Evolutionary conservation across 1,284 basidiomycete species (phyloP), one percentile per base, ranked within the genome.

Genomic region (Ganoderma lingzhi): DNA sequence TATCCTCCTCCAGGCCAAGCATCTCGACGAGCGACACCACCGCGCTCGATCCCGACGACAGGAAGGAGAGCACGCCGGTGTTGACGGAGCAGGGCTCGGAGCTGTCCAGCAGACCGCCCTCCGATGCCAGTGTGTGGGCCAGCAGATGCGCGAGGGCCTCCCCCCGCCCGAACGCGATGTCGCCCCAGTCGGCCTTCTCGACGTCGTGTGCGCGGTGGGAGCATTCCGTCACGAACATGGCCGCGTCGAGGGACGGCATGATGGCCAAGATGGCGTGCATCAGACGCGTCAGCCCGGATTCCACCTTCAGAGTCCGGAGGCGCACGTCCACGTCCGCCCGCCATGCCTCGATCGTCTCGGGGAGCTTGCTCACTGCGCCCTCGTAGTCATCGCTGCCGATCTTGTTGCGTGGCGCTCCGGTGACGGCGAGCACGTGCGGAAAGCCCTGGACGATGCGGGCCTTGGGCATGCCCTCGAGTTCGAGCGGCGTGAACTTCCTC

Each of bases 161-260:
- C 23, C 4, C 48, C 12, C 12, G 23, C 23, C 48, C 48, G 48
- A 51, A 51, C 48, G 48, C 10, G 23, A 51, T 51, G 48, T 51
- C 48, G 48, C 48, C 48, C 48, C 48, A 51, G 48, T 14, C 23
- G 10, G 48, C 9, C 48, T 51, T 51, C 48, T 51, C 48, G 10
- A 14, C 12, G 12, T 51, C 48, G 23, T 51, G 48, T 3, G 10
- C 48, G 23, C 3, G 23, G 23, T 51, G 48, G 10, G 23, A 28
- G 48, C 48, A 51, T 23, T 51, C 48, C 23, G 48, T 51, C 48
- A 51, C 48, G 48, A 51, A 51, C 48, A 28, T 28, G 23, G 48
- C 48, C 3, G 48, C 23, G 23, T 51, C 48, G 23, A 28, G 48
- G 10, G 48, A 28, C 23, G 23, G 48, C 48, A 28, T 51, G 23